Conservation (phyloP, 176 grass and related monocot genomes). For the Ensete ventricosum region DNA sequence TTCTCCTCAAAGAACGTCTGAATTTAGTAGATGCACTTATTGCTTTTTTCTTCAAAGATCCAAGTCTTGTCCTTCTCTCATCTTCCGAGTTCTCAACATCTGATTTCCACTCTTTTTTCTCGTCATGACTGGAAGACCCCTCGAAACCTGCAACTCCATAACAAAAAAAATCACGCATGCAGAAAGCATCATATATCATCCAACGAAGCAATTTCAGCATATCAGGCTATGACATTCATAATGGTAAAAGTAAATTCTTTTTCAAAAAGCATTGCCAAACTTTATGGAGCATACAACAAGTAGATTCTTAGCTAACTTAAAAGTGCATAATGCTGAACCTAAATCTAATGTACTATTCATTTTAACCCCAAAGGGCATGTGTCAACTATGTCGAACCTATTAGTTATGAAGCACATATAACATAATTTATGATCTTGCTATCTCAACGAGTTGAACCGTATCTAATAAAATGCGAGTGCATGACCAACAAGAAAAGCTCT, state of each 20-base stretch:
- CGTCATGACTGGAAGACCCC: conserved; percentile 19
- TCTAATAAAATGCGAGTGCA: neutral
- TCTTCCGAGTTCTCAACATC: conserved; percentile 56
- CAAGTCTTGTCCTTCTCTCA: conserved; percentile 46
- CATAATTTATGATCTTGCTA: no score
- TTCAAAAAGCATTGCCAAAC: no score
- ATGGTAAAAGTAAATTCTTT: no score
- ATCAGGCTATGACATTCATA: no score
- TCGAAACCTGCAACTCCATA: conserved; percentile 30
- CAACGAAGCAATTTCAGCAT: neutral
- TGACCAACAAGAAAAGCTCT: neutral
- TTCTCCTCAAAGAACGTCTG: conserved; percentile 55
- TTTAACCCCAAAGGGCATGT: no score
- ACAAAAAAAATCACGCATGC: neutral
- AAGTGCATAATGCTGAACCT: no score
- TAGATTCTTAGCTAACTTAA: no score
- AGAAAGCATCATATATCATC: neutral
- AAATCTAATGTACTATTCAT: no score
- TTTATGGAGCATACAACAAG: no score
- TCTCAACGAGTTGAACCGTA: no score
- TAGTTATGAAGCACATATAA: no score
- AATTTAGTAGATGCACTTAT: conserved; percentile 54
- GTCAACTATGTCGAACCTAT: no score
- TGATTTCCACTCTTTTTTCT: conserved; percentile 40
- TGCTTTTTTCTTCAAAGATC: conserved; percentile 66